A percentile compares a stretch with the other conserved stretches of the same genome.
Conservation (phyloP, 345 rosid genomes). For the Eucalyptus melliodora region DNA sequence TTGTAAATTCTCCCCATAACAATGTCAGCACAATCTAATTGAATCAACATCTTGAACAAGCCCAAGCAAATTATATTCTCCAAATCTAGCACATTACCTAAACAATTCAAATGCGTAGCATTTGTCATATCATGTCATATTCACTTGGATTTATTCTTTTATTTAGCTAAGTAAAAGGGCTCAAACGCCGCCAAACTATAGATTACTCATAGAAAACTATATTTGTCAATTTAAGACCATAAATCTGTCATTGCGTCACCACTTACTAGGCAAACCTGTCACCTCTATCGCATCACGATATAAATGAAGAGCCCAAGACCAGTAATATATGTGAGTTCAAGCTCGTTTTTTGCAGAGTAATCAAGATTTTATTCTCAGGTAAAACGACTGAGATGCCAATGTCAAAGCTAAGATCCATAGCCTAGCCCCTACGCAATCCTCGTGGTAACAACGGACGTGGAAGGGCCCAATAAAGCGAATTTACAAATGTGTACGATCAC, state of each 20-base stretch:
- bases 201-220: background rate
- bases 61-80: background rate
- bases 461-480: background rate
- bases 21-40: background rate
- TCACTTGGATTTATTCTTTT: background rate
- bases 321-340: background rate
- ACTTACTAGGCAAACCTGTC: background rate
- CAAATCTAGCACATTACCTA: background rate
- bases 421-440: background rate
- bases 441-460: background rate
- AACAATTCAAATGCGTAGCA: background rate
- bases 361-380: background rate
- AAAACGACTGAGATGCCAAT: background rate
- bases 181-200: background rate
- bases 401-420: background rate
- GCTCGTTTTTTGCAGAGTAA: background rate
- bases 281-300: background rate
- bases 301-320: background rate
- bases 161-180: background rate
- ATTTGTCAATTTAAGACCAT: background rate
- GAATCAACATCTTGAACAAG: background rate
- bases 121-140: background rate
- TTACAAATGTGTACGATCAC: background rate
- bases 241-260: fast-evolving
- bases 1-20: background rate